These are phyloP conservation scores for Penicillium sp. DNA, from an alignment of 2,329 filamentous ascomycete species.

Conservation along the genomic window DNA sequence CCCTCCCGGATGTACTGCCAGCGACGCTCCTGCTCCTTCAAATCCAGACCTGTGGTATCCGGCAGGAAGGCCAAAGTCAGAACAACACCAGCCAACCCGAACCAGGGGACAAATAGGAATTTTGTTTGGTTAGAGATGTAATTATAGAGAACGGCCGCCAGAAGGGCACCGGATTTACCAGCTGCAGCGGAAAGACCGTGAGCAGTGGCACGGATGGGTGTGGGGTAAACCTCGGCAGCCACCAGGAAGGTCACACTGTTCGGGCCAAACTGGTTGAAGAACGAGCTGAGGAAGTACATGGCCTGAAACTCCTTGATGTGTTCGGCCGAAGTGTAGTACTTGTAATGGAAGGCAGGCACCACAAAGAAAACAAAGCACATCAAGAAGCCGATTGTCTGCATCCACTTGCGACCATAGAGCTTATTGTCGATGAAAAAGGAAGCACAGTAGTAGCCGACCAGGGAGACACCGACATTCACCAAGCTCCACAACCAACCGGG, in stretches of 20 bases:
- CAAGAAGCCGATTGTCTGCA: slow-evolving; percentile 93
- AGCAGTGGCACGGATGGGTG: slow-evolving; percentile 85
- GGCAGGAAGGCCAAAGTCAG: slow-evolving; percentile 84
- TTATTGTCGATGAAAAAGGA: slow-evolving; percentile 93
- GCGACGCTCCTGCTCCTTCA: slow-evolving; percentile 94
- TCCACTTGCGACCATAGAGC: slow-evolving; percentile 91
- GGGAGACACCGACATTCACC: slow-evolving; percentile 82
- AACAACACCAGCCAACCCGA: slow-evolving; percentile 81
- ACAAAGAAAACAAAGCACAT: slow-evolving; percentile 93
- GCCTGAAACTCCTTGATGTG: slow-evolving; percentile 89
- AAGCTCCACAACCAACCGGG: slow-evolving; percentile 89
- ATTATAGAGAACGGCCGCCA: slow-evolving; percentile 88
- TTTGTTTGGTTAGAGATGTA: slow-evolving; percentile 84
- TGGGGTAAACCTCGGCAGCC: slow-evolving; percentile 94
- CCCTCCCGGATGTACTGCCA: slow-evolving; percentile 84
- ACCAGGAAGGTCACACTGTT: slow-evolving; percentile 96
- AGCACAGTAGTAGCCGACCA: slow-evolving; percentile 86
- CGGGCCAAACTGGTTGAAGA: slow-evolving; percentile 99
- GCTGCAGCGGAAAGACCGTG: slow-evolving; percentile 92
- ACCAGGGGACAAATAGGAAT: slow-evolving; percentile 94
- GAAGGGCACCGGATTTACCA: slow-evolving; percentile 84
- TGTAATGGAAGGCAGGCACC: slow-evolving; percentile 82
- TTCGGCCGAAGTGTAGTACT: slow-evolving; percentile 71
- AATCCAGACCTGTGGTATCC: slow-evolving; percentile 93
- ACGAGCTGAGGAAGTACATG: slow-evolving; percentile 97